Evolutionary conservation across 2,329 filamentous ascomycete genomes (phyloP), one percentile per base, ranked within the genome.

Genomic region (Penicillium polonicum): DNA sequence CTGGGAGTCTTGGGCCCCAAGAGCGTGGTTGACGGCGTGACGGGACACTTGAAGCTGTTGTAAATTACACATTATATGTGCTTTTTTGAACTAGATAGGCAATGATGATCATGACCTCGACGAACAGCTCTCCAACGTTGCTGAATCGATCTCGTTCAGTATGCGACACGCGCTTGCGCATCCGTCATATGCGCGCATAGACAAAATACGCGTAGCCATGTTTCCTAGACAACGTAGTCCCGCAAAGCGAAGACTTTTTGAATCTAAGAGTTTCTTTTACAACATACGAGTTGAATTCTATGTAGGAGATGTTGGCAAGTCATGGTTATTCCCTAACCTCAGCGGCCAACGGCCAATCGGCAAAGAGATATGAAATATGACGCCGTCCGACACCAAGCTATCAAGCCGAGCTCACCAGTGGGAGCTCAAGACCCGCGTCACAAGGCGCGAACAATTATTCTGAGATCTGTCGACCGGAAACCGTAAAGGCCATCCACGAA

Each of bases 401-500:
- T 78, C 79, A 79, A 79, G 80, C 83, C 82, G 83, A 85, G 84
- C 84, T 91, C 88, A 88, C 83, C 82, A 77, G 65, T 72, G 83
- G 87, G 87, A 90, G 82, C 85, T 84, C 83, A 85, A 84, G 85
- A 83, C 82, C 70, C 67, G 69, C 73, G 79, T 72, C 70, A 71
- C 71, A 68, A 71, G 76, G 80, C 76, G 80, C 81, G 78, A 77
- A 79, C 69, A 64, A 70, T 94, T 84, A 71, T 76, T 96, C 88
- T 95, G 76, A 90, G 88, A 94, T 87, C 90, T 94, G 92, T 96
- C 91, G 89, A 92, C 90, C 86, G 88, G 89, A 92, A 78, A 91
- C 89, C 87, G 59, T 65, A 83, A 89, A 59, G 62, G 61, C 85
- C 89, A 91, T 87, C 76, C 70, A 71, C 68, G 69, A 67, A 78